A percentile compares a stretch with the other conserved stretches of the same genome.
Evolutionary conservation across 306 rosid genomes (phyloP).

Genomic region (Phaseolus lunatus): DNA sequence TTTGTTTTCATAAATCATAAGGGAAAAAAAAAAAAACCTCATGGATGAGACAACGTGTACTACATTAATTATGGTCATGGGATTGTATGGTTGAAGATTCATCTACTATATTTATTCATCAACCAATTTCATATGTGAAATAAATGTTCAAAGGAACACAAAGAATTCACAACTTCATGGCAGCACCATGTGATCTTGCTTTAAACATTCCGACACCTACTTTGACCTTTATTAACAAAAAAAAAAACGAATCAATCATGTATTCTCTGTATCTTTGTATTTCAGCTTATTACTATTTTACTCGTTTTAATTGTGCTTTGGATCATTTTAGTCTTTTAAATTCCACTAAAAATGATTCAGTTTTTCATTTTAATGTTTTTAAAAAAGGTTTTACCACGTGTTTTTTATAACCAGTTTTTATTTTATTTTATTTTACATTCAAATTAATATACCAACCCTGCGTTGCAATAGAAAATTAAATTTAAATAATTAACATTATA

Average conservation of each 20-base stretch:
- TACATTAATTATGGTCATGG: neutral
- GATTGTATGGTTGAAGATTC: neutral
- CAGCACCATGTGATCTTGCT: neutral
- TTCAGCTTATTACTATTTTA: neutral
- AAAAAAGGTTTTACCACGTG: no score
- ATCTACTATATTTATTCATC: neutral
- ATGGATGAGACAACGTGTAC: no score
- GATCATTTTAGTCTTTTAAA: no score
- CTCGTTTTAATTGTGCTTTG: neutral
- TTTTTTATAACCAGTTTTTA: no score
- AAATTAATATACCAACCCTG: no score
- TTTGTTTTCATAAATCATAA: no score
- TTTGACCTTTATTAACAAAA: neutral
- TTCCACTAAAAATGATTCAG: no score
- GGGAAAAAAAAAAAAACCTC: no score
- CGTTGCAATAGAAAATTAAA: no score
- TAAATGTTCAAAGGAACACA: neutral
- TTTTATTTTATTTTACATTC: no score
- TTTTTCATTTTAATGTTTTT: no score
- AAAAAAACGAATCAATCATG: neutral
- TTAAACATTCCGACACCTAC: constrained; percentile 1
- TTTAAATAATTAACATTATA: no score
- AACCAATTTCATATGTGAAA: neutral
- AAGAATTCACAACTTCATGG: neutral
- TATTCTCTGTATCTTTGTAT: neutral